Conservation (phyloP, 1,139 yeast genomes). For the Suhomyces atakaporum region DNA sequence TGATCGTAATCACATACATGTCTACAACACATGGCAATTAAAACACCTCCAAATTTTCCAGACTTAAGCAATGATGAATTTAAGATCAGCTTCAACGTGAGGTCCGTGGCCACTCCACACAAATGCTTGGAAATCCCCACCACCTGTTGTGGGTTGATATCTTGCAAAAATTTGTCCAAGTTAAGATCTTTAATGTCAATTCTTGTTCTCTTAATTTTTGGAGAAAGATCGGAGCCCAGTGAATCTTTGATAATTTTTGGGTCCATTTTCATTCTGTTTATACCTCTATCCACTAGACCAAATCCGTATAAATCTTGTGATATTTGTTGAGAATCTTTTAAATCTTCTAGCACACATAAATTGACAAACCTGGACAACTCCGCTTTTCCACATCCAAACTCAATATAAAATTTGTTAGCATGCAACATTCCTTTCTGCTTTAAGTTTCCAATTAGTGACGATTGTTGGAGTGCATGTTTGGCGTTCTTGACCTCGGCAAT, state of each 20-base stretch:
- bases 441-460: conserved; percentile 75
- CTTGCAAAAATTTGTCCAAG: conserved; percentile 48
- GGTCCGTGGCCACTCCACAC: conserved; percentile 93
- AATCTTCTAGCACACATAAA: conserved; percentile 41
- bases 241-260: conserved; percentile 61
- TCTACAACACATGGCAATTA: conserved; percentile 94
- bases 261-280: conserved; percentile 79
- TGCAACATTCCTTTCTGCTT: conserved; percentile 44
- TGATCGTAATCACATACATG: conserved; percentile 70
- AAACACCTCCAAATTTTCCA: conserved; percentile 49
- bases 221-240: conserved; percentile 24
- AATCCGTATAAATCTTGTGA: conserved; percentile 37
- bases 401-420: conserved; percentile 50
- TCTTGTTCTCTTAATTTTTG: conserved; percentile 54
- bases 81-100: conserved; percentile 67
- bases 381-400: conserved; percentile 91
- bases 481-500: conserved; percentile 53
- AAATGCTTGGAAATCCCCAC: conserved; percentile 83
- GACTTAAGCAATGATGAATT: conserved; percentile 36
- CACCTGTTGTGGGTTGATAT: conserved; percentile 25
- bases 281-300: conserved; percentile 74
- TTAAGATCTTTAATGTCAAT: conserved; percentile 79
- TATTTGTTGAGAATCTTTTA: conserved; percentile 5
- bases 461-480: conserved; percentile 82
- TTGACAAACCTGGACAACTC: conserved; percentile 76